These are phyloP conservation scores for Lactarius evosmus DNA, from an alignment of 768 basidiomycete genomes.

Conservation along the genomic window DNA sequence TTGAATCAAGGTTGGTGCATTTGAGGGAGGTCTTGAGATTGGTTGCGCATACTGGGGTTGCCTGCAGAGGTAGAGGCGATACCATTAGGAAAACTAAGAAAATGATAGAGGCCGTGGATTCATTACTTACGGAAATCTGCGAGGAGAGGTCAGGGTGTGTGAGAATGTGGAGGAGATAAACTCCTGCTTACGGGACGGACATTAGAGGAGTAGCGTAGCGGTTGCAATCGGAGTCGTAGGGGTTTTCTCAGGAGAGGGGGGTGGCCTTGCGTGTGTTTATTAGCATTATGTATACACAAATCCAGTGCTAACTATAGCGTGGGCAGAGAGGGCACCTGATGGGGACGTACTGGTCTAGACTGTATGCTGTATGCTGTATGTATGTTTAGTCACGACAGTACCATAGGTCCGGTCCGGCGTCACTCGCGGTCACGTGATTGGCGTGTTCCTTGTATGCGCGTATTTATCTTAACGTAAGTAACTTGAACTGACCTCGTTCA, in stretches of 20 bases:
- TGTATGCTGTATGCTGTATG: too few relatives aligned
- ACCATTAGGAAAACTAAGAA: background rate
- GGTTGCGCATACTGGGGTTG: constrained; percentile 6
- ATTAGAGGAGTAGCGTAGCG: background rate
- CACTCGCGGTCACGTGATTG: constrained; percentile 18
- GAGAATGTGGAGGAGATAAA: background rate
- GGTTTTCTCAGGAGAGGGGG: background rate
- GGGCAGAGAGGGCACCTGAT: background rate
- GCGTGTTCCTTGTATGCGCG: constrained; percentile 22
- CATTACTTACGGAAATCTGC: constrained; percentile 20
- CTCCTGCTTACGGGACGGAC: constrained; percentile 16
- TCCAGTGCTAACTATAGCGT: too few relatives aligned
- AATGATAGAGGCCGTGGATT: background rate
- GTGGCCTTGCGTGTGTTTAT: background rate
- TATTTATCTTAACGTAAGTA: constrained; percentile 12
- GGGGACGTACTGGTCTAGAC: background rate
- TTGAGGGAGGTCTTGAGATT: background rate
- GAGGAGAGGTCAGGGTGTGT: background rate
- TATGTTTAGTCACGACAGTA: too few relatives aligned
- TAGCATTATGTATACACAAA: background rate
- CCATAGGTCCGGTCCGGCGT: too few relatives aligned
- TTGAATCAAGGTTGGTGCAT: background rate
- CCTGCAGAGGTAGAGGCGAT: constrained; percentile 4
- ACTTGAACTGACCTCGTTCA: constrained; percentile 11
- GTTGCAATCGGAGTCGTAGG: background rate